Conservation (phyloP, 1,139 yeast species). For the Kodamaea ohmeri region DNA sequence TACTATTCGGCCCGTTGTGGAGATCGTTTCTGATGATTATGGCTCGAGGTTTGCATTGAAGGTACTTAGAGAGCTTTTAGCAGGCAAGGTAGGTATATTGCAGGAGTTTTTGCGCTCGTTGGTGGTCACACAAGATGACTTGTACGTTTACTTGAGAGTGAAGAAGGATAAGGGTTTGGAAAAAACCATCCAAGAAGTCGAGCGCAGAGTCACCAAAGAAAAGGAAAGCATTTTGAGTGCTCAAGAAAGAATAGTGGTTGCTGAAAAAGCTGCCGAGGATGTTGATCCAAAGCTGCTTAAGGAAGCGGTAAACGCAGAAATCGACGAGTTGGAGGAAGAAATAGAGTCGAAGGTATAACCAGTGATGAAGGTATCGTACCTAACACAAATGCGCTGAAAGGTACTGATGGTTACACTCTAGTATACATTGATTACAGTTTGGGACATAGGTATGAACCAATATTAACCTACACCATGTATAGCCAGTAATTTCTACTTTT, state of each 20-base stretch:
- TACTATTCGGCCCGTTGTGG: conserved; percentile 11
- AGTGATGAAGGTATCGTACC: no score
- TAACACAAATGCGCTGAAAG: no score
- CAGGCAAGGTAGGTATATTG: conserved; percentile 18
- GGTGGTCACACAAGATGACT: conserved; percentile 25
- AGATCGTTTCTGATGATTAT: conserved; percentile 3
- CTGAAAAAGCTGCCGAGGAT: conserved; percentile 7
- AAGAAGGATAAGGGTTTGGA: conserved; percentile 14
- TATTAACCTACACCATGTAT: no score
- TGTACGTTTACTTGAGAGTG: conserved; percentile 31
- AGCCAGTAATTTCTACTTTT: no score
- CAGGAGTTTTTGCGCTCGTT: conserved; percentile 21
- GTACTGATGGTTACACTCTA: no score
- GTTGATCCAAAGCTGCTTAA: conserved; percentile 12
- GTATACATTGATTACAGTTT: no score
- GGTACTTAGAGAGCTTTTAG: conserved; percentile 20
- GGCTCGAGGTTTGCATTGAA: conserved; percentile 12
- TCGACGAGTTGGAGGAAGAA: conserved; percentile 12
- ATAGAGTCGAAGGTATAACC: background rate
- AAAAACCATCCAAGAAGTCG: conserved; percentile 1
- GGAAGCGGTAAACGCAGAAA: conserved; percentile 14
- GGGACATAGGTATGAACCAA: no score
- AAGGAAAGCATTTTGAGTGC: conserved; percentile 1
- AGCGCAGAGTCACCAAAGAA: conserved; percentile 3
- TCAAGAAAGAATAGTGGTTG: background rate